These are phyloP conservation scores for Aspergillus aculeatinus DNA, from an alignment of 2,329 filamentous ascomycete species.

Conservation along the genomic window DNA sequence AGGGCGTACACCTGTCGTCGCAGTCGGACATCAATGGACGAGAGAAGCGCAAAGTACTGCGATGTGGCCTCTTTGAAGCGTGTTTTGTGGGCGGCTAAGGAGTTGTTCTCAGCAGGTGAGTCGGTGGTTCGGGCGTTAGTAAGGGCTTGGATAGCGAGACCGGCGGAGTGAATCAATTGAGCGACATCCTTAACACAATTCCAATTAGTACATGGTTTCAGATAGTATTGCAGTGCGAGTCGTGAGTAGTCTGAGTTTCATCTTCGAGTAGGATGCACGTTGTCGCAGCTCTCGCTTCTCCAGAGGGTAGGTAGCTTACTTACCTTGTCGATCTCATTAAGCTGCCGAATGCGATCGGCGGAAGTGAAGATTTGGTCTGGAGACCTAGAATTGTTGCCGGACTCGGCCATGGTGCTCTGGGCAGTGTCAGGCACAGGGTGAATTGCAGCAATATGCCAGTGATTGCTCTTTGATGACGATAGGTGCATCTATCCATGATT, in stretches of 20 bases:
- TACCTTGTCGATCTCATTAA: constrained; percentile 75
- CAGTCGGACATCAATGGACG: constrained; percentile 70
- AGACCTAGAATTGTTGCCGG: constrained; percentile 20
- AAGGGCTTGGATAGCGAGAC: constrained; percentile 63
- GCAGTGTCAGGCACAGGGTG: not conserved
- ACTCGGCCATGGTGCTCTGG: constrained; percentile 24
- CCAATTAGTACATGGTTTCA: not conserved
- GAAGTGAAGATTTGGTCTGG: constrained; percentile 58
- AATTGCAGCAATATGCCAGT: not conserved
- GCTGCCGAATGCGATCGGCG: constrained; percentile 75
- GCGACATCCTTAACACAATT: constrained; percentile 46
- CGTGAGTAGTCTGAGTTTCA: not conserved
- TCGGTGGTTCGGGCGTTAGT: constrained; percentile 49
- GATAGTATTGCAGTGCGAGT: not conserved
- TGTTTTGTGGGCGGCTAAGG: constrained; percentile 56
- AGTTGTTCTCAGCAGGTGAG: constrained; percentile 37
- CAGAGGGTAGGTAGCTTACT: constrained; percentile 29
- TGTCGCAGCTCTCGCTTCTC: not conserved
- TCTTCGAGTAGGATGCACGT: not conserved
- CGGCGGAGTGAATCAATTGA: constrained; percentile 58
- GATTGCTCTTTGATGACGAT: not conserved
- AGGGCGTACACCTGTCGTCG: constrained; percentile 75
- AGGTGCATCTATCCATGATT: no score
- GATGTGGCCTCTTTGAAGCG: constrained; percentile 57
- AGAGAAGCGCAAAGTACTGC: constrained; percentile 70